Base-by-base conservation (phyloP, 2,329 filamentous ascomycete species). In the Trichoderma hamatum region DNA sequence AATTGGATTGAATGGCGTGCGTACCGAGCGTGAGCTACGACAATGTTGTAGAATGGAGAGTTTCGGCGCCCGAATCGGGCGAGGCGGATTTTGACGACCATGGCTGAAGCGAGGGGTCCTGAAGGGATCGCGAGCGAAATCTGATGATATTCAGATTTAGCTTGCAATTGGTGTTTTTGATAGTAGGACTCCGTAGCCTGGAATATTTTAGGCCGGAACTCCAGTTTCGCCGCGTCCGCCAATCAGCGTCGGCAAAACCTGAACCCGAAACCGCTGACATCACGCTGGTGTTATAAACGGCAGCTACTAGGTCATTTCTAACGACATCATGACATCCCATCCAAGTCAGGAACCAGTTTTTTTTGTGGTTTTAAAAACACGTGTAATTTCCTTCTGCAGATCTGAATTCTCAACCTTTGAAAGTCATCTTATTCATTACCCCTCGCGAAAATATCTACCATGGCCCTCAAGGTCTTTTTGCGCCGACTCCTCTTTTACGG, bases 31-130 rank as follows among this genome's bases (percentile, higher is more conserved):
- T 98, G 95, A 19, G 94, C 88, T 72, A 99, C 92, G 73, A 98
- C 93, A 72, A 99, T 97, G 83, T 99, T 99, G 86, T 97, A 99
- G 75, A 97, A 91, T 2, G 96, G 95, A n/a, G 88, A 80, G 79
- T 97, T 94, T 73, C 88, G 89, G 80, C 91, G 93, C 78, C 94
- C 94, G 80, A 98, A 97, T 80, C 96, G 94, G 75, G 96, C 92
- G 75, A 99, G 89, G 70, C 96, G 91, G 80, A 99, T 96, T 80
- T 92, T 92, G 76, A 99, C 86, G 71, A 98, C 95, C 96, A 99
- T 97, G 74, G 36, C 34, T 62, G 36, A 36, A 14, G 63, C 21
- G 39, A 51, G 46, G 63, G 51, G 30, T 30, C 14, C 32, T 21
- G 52, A 21, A 21, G 2, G 51, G n/a, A n/a, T 7, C 21, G 24